Percentiles rank a stretch among this genome's conserved stretches.
These are phyloP conservation scores for Elsinoe batatas DNA, from an alignment of 2,329 filamentous ascomycete genomes.

Conservation along the genomic window DNA sequence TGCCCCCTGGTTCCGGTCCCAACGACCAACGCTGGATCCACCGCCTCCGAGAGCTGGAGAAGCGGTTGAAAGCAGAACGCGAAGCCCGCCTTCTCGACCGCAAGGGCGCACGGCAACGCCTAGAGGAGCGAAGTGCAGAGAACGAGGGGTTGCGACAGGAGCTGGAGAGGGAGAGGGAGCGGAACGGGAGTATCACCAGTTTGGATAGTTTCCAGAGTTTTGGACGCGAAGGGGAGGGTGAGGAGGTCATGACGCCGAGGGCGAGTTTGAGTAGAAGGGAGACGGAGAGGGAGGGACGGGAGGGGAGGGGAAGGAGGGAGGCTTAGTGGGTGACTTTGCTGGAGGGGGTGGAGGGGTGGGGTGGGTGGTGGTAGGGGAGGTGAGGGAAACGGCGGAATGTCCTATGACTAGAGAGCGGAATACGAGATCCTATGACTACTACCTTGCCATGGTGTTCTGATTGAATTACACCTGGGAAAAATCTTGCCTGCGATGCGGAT, in stretches of 20 bases:
- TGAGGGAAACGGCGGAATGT: neutral
- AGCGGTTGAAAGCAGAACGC: slow-evolving; percentile 77
- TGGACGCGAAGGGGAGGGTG: neutral
- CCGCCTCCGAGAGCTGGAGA: slow-evolving; percentile 75
- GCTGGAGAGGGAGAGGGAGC: slow-evolving; percentile 48
- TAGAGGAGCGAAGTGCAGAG: slow-evolving; percentile 66
- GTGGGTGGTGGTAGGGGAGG: neutral
- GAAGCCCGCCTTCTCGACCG: slow-evolving; percentile 80
- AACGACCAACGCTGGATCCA: slow-evolving; percentile 74
- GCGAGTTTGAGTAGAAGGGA: slow-evolving; percentile 2
- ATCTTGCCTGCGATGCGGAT: too few species aligned
- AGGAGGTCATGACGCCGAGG: neutral
- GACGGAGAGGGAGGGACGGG: neutral
- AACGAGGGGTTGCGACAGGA: slow-evolving; percentile 60
- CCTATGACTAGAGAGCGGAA: neutral
- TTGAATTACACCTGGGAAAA: too few species aligned
- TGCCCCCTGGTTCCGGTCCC: slow-evolving; percentile 19
- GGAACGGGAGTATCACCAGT: slow-evolving; percentile 22
- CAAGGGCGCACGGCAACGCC: slow-evolving; percentile 66
- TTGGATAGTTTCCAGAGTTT: slow-evolving; percentile 2
- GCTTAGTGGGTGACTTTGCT: slow-evolving; percentile 5
- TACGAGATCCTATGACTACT: neutral
- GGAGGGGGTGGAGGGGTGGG: neutral
- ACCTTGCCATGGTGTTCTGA: too few species aligned
- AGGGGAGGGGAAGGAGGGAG: neutral